These are phyloP conservation scores for Kazachstania viticola DNA, from an alignment of 805 yeast species.

Conservation along the genomic window DNA sequence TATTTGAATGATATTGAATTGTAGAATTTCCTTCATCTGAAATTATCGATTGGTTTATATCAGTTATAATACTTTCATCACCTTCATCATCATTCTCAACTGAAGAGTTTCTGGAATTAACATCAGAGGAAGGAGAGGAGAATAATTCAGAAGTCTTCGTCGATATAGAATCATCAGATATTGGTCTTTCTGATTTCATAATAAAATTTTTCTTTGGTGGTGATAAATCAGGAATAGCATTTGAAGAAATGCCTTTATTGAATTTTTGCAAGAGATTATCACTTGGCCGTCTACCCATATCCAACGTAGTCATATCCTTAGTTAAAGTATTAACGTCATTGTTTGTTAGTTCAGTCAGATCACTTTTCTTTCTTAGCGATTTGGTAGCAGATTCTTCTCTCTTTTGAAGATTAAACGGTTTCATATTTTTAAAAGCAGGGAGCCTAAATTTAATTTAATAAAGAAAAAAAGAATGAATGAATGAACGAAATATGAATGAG, in stretches of 20 bases:
- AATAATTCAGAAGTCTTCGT: slow-evolving; percentile 21
- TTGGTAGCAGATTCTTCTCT: too few species aligned
- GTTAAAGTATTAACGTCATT: too few species aligned
- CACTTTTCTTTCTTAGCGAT: too few species aligned
- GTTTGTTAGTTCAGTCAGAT: too few species aligned
- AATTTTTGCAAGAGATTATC: slow-evolving; percentile 19
- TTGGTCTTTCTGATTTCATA: slow-evolving; percentile 16
- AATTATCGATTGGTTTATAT: neutral
- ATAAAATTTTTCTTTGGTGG: slow-evolving; percentile 19
- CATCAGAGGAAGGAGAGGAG: slow-evolving; percentile 20
- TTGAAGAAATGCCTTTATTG: neutral
- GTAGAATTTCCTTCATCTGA: slow-evolving; percentile 2
- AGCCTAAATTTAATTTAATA: too few species aligned
- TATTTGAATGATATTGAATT: neutral
- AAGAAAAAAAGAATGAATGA: too few species aligned
- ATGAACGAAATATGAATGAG: too few species aligned
- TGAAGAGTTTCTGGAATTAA: slow-evolving; percentile 19
- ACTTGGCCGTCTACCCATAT: slow-evolving; percentile 24
- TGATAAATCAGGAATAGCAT: slow-evolving; percentile 5
- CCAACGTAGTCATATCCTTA: slow-evolving; percentile 19
- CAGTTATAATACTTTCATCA: slow-evolving; percentile 5
- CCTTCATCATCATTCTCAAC: slow-evolving; percentile 17
- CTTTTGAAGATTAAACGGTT: too few species aligned
- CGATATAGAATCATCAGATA: slow-evolving; percentile 24
- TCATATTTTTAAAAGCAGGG: too few species aligned